A percentile compares a stretch with the other conserved stretches of the same genome.
phyloP scores from a whole-genome alignment of 257 asterid genomes.

The Ballota nigra region DNA sequence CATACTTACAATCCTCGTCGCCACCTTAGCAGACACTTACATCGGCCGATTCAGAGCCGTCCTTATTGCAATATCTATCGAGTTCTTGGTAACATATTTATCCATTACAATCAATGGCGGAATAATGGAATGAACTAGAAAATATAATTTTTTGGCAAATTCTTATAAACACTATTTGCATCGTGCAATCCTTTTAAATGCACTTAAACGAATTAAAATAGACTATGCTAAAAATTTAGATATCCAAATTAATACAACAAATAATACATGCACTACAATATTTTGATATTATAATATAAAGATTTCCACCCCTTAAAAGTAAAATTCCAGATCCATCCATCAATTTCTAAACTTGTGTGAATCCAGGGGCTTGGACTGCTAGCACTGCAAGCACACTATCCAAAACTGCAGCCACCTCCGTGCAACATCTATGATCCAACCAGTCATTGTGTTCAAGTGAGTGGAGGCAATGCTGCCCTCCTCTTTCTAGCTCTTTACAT shows the following conservation, averaged over 20 bases:
- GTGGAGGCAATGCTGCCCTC: slow-evolving; percentile 46
- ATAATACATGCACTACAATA: too few species aligned
- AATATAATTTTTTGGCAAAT: too few species aligned
- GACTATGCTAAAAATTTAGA: too few species aligned
- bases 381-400: slow-evolving; percentile 60
- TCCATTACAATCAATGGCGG: too few species aligned
- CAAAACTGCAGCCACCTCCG: slow-evolving; percentile 46
- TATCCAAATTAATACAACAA: too few species aligned
- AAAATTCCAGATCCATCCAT: too few species aligned
- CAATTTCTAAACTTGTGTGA: background rate
- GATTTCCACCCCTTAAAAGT: too few species aligned
- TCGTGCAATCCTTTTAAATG: too few species aligned
- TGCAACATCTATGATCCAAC: slow-evolving; percentile 51
- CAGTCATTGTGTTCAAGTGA: slow-evolving; percentile 36
- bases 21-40: slow-evolving; percentile 62
- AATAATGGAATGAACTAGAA: too few species aligned
- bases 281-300: too few species aligned
- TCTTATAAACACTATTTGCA: too few species aligned
- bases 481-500: slow-evolving; percentile 53
- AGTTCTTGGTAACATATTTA: slow-evolving; percentile 42
- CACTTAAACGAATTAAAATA: too few species aligned
- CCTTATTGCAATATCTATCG: slow-evolving; percentile 39
- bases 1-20: slow-evolving; percentile 50
- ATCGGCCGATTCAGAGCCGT: slow-evolving; percentile 53
- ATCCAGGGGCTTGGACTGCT: slow-evolving; percentile 59